phyloP scores from a whole-genome alignment of 1,284 basidiomycete genomes.

The Termitomyces sp. region DNA sequence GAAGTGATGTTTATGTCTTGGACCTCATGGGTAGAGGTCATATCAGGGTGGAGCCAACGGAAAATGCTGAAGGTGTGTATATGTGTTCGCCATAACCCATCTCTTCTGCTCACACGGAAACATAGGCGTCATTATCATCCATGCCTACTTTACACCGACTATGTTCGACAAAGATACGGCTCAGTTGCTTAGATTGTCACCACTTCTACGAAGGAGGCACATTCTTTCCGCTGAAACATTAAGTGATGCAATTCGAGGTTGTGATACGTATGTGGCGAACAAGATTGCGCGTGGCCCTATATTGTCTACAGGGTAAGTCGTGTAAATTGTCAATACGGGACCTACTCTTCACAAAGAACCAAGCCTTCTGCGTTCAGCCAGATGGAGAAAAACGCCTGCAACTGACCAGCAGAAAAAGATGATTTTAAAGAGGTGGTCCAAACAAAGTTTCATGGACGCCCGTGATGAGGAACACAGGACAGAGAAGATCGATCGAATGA shows the following conservation, averaged over 20 bases:
- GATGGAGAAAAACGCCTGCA: conserved; percentile 70
- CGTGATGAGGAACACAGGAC: conserved; percentile 14
- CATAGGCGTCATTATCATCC: conserved; percentile 37
- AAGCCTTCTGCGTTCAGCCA: conserved; percentile 62
- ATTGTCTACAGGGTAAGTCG: conserved; percentile 38
- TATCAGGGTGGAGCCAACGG: conserved; percentile 58
- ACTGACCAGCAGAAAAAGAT: conserved; percentile 60
- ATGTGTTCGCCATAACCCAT: not conserved
- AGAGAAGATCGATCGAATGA: conserved; percentile 42
- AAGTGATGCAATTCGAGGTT: conserved; percentile 56
- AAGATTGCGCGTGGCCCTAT: conserved; percentile 49
- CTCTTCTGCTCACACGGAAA: conserved; percentile 1
- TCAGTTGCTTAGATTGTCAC: conserved; percentile 42
- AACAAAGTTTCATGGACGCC: conserved; percentile 20
- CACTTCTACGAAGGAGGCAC: conserved; percentile 47
- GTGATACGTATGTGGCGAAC: conserved; percentile 59
- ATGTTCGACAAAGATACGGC: conserved; percentile 43
- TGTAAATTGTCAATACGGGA: not conserved
- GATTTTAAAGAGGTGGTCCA: conserved; percentile 55
- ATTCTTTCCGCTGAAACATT: conserved; percentile 52
- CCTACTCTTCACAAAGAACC: conserved; percentile 1
- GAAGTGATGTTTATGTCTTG: conserved; percentile 69
- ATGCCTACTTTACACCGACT: conserved; percentile 52
- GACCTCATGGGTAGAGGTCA: conserved; percentile 75
- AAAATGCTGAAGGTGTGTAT: conserved; percentile 33